These are phyloP conservation scores for Metarhizium anisopliae DNA, from an alignment of 2,329 filamentous ascomycete genomes.

Conservation along the genomic window DNA sequence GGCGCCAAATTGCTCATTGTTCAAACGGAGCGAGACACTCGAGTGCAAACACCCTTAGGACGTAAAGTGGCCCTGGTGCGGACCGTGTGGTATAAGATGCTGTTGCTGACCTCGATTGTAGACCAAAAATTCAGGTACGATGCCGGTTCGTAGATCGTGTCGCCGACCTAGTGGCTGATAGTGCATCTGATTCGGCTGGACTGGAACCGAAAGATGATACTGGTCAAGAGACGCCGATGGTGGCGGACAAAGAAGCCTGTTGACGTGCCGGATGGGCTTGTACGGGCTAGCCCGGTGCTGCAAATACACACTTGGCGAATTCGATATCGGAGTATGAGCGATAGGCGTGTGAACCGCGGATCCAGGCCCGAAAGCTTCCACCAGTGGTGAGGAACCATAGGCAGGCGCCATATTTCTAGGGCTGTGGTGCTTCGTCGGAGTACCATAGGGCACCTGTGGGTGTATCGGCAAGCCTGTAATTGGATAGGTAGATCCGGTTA, in stretches of 20 bases:
- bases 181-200: constrained; percentile 67
- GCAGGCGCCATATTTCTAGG: constrained; percentile 36
- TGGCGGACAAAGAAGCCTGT: constrained; percentile 83
- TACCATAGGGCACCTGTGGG: constrained; percentile 32
- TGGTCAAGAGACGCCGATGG: constrained; percentile 71
- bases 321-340: constrained; percentile 54
- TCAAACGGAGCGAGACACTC: neutral
- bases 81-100: constrained; percentile 14
- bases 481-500: constrained; percentile 16
- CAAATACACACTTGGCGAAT: constrained; percentile 82
- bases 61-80: constrained; percentile 24
- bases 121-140: constrained; percentile 54
- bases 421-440: constrained; percentile 45
- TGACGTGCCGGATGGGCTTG: constrained; percentile 79
- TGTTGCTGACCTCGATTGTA: constrained; percentile 25
- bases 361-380: constrained; percentile 46
- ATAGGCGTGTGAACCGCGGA: constrained; percentile 49
- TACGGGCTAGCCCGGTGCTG: constrained; percentile 88
- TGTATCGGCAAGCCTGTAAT: constrained; percentile 15
- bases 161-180: constrained; percentile 69
- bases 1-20: neutral
- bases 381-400: constrained; percentile 55
- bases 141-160: constrained; percentile 58
- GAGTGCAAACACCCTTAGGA: constrained; percentile 18
- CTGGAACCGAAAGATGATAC: constrained; percentile 50